Conservation (phyloP, 805 yeast species). For the Priceomyces medius region DNA sequence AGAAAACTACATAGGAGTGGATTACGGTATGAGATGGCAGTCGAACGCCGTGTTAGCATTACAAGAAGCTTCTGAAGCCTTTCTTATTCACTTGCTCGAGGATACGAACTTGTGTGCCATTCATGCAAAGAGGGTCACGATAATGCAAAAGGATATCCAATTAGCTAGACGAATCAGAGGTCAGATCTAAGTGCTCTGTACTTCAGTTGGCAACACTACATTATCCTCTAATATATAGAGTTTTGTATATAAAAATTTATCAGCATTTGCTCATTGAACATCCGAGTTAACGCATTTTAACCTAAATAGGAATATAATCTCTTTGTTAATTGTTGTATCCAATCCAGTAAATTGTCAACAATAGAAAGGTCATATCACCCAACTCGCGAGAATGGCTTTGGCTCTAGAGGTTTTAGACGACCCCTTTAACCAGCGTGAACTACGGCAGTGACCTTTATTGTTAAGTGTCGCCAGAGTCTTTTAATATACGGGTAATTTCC, state of each 20-base stretch:
- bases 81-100: constrained; percentile 66
- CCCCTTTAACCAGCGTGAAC: not conserved
- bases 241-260: constrained; percentile 3
- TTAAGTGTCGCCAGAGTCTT: not conserved
- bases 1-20: constrained; percentile 52
- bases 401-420: not conserved
- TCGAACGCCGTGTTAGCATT: constrained; percentile 72
- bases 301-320: constrained; percentile 10
- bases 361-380: not conserved
- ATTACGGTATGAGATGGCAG: constrained; percentile 72
- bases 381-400: not conserved
- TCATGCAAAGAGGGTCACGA: constrained; percentile 81
- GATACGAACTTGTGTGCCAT: constrained; percentile 77
- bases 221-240: not conserved
- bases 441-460: not conserved
- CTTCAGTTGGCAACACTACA: constrained; percentile 3
- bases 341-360: constrained; percentile 9
- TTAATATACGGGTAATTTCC: not conserved
- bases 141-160: constrained; percentile 81
- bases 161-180: constrained; percentile 78
- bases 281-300: constrained; percentile 2
- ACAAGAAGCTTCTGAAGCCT: constrained; percentile 83
- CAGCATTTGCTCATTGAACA: not conserved
- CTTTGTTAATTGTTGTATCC: constrained; percentile 10
- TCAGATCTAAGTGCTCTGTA: constrained; percentile 13